Evolutionary conservation across 2,329 filamentous ascomycete genomes (phyloP), one percentile per base, ranked within the genome.

Genomic region (Alternaria sp.): DNA sequence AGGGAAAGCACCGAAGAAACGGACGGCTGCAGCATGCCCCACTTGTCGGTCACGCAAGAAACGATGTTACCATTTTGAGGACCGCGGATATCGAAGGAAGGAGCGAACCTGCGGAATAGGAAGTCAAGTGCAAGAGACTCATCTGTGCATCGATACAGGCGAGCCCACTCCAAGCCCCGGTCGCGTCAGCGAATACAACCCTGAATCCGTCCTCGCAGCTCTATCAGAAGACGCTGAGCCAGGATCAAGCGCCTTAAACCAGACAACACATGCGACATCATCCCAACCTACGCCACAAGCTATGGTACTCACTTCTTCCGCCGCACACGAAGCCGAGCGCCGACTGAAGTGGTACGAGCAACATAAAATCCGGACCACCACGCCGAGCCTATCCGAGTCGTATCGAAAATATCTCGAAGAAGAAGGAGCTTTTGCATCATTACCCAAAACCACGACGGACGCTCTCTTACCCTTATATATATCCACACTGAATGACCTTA

Each of bases 141-240:
- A 7, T 19, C 30, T 13, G 12, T 25, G 6, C n/a, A 40, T 4
- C 11, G 32, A 43, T 12, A 36, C 12, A 7, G 15, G 57, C 26
- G 51, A 54, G 5, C 28, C 57, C 2, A 54, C 7, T 4, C 40
- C 28, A 26, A 59, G 57, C 7, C 57, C 57, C 17, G 57, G 57
- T 21, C 49, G 57, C n/a, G 57, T 59, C 11, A 59, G 57, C 49
- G 57, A 59, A 47, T 59, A 59, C 15, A 59, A 59, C 11, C 57
- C 57, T 11, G 57, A 52, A 19, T 59, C 57, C 6, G 28, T 59
- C 12, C 57, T 59, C 11, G 40, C 40, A 46, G 57, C 57, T 54
- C 49, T 59, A 9, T 59, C 57, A 36, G 57, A 59, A 32, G 26
- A 47, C 21, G 40, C 40, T n/a, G 49, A 46, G n/a, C 40, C 57